A percentile compares a stretch with the other conserved stretches of the same genome.
Evolutionary conservation across 2,329 filamentous ascomycete genomes (phyloP).

Genomic region (Calonectria henricotiae): DNA sequence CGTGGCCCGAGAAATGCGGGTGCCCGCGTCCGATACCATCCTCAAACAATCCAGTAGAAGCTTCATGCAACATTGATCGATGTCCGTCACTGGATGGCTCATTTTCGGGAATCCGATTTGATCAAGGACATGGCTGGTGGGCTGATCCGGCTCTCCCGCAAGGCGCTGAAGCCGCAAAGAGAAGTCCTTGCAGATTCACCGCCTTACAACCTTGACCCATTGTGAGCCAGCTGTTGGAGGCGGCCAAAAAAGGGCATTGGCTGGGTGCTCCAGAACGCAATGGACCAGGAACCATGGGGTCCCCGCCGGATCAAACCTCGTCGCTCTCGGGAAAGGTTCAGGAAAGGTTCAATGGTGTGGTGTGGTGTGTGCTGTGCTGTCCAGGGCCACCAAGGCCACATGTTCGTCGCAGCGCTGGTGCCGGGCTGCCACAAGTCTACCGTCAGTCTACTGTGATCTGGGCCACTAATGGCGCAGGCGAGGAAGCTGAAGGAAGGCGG

Average conservation of each 20-base stretch:
- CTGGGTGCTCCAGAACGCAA: conserved; percentile 15
- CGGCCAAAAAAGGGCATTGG: conserved; percentile 37
- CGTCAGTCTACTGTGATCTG: conserved; percentile 46
- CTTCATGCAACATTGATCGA: conserved; percentile 42
- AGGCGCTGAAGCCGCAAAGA: conserved; percentile 18
- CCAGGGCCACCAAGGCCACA: conserved; percentile 40
- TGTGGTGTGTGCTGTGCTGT: conserved; percentile 15
- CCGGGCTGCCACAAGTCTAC: conserved; percentile 17
- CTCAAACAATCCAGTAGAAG: conserved; percentile 36
- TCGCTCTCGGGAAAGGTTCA: conserved; percentile 16
- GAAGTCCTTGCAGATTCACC: conserved; percentile 48
- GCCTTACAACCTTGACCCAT: conserved; percentile 42
- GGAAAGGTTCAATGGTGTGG: conserved; percentile 27
- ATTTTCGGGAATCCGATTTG: conserved; percentile 38
- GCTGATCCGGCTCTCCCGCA: conserved; percentile 12
- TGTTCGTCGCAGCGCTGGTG: conserved; percentile 45
- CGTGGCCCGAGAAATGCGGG: conserved; percentile 46
- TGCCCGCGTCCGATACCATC: conserved; percentile 39
- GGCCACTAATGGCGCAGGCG: conserved; percentile 42
- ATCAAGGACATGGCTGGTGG: background rate
- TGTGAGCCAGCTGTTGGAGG: conserved; percentile 33
- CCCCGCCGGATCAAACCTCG: conserved; percentile 26
- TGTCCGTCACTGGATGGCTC: conserved; percentile 11
- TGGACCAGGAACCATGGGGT: conserved; percentile 30
- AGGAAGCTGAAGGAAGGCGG: conserved; percentile 30